phyloP scores from a whole-genome alignment of 139 green algal species.

The Limnomonas spitsbergensis region DNA sequence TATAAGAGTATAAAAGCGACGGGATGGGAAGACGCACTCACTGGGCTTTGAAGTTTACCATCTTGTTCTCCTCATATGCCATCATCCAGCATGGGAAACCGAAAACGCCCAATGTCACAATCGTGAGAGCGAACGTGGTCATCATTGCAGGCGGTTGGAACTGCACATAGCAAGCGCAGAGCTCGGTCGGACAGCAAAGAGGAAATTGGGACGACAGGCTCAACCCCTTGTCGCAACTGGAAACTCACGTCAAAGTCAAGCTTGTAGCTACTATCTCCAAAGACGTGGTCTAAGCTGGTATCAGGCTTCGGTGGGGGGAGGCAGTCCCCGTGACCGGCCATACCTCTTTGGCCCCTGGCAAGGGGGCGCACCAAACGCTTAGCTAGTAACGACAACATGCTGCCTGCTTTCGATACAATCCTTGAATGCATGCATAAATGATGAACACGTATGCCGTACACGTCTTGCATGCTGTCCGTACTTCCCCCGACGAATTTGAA shows the following conservation, averaged over 20 bases:
- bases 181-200: background rate
- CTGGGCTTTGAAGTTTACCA: conserved; percentile 19
- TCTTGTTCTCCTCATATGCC: conserved; percentile 22
- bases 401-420: background rate
- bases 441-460: background rate
- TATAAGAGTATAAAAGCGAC: background rate
- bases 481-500: background rate
- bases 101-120: conserved; percentile 18
- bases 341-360: background rate
- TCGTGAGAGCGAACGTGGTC: conserved; percentile 13
- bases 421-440: background rate
- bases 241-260: conserved; percentile 24
- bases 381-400: no score
- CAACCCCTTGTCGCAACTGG: no score
- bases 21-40: background rate
- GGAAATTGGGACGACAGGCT: background rate
- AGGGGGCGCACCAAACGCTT: background rate
- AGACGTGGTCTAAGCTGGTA: conserved; percentile 30
- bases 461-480: background rate
- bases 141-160: conserved; percentile 19
- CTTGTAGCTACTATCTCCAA: conserved; percentile 18
- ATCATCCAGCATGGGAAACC: conserved; percentile 18
- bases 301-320: conserved; percentile 21
- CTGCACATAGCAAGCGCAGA: conserved; percentile 7
- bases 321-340: background rate